These are phyloP conservation scores for Basipetospora chlamydospora DNA, from an alignment of 2,329 filamentous ascomycete genomes.

Conservation along the genomic window DNA sequence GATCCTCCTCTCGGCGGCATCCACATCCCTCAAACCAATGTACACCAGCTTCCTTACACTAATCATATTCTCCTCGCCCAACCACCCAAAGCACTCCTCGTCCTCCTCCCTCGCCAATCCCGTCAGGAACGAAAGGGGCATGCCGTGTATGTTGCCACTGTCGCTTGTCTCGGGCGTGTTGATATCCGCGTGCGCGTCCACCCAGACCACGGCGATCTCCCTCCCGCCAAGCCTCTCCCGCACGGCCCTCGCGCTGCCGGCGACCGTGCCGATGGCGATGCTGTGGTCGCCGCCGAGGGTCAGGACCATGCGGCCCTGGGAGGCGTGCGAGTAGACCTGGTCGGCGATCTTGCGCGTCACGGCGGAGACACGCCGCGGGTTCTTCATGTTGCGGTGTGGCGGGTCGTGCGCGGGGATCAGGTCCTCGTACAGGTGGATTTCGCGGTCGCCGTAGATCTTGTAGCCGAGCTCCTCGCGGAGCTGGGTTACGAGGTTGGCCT, in stretches of 20 bases:
- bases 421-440: slow-evolving; percentile 69
- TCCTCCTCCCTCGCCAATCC: slow-evolving; percentile 65
- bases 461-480: slow-evolving; percentile 78
- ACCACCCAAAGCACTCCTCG: slow-evolving; percentile 79
- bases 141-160: slow-evolving; percentile 92
- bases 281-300: slow-evolving; percentile 94
- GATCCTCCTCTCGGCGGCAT: slow-evolving; percentile 85
- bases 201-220: slow-evolving; percentile 94
- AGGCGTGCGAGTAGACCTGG: slow-evolving; percentile 79
- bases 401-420: slow-evolving; percentile 59
- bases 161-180: slow-evolving; percentile 85
- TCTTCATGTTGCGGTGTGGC: slow-evolving; percentile 85
- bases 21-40: slow-evolving; percentile 87
- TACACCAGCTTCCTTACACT: slow-evolving; percentile 83
- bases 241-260: slow-evolving; percentile 72
- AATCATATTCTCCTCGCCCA: slow-evolving; percentile 54
- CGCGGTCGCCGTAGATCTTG: slow-evolving; percentile 69
- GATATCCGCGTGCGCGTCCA: slow-evolving; percentile 95
- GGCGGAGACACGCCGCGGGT: slow-evolving; percentile 69
- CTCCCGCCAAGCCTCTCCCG: slow-evolving; percentile 65
- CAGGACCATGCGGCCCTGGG: slow-evolving; percentile 70
- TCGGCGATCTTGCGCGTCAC: slow-evolving; percentile 67
- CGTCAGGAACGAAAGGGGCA: slow-evolving; percentile 88
- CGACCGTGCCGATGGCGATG: slow-evolving; percentile 87
- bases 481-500: slow-evolving; percentile 72